These are phyloP conservation scores for Phytophthora citrophthora DNA, from an alignment of 352 stramenopile species.

Conservation along the genomic window DNA sequence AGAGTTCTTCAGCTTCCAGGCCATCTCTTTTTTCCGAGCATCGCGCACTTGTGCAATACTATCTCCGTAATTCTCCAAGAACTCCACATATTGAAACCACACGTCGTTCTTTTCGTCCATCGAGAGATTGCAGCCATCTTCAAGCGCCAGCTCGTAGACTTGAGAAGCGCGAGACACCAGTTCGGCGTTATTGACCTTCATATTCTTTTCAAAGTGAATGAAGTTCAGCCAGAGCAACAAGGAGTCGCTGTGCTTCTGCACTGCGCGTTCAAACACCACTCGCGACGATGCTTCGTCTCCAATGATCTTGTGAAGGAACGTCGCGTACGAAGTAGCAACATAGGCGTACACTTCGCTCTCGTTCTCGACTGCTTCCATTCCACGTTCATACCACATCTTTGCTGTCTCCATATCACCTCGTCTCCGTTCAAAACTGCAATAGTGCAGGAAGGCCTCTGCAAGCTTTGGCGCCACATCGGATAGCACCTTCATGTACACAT, in stretches of 20 bases:
- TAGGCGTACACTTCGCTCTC: conserved; percentile 58
- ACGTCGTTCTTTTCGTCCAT: conserved; percentile 83
- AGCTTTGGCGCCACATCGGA: conserved; percentile 61
- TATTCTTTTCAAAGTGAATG: conserved; percentile 72
- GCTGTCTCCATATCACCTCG: conserved; percentile 54
- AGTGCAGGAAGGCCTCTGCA: conserved; percentile 67
- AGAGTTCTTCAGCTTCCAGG: conserved; percentile 73
- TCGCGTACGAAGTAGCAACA: conserved; percentile 63
- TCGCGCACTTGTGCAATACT: conserved; percentile 56
- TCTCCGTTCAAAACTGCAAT: conserved; percentile 78
- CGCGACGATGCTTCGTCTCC: conserved; percentile 48
- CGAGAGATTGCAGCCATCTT: conserved; percentile 55
- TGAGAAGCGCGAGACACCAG: conserved; percentile 47
- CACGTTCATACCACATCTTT: conserved; percentile 62
- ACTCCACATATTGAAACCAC: conserved; percentile 83
- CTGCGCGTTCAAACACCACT: conserved; percentile 48
- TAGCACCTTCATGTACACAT: conserved; percentile 65
- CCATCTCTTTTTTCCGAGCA: conserved; percentile 56
- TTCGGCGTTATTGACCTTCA: conserved; percentile 23
- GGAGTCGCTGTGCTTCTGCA: conserved; percentile 50
- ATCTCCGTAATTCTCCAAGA: conserved; percentile 63
- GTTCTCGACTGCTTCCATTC: conserved; percentile 45
- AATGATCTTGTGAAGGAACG: conserved; percentile 59
- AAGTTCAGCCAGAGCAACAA: conserved; percentile 72
- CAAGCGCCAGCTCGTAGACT: conserved; percentile 57